Evolutionary conservation across 108 stramenopile genomes (phyloP), one percentile per base, ranked within the genome.

Genomic region (Fragilaria radians): DNA sequence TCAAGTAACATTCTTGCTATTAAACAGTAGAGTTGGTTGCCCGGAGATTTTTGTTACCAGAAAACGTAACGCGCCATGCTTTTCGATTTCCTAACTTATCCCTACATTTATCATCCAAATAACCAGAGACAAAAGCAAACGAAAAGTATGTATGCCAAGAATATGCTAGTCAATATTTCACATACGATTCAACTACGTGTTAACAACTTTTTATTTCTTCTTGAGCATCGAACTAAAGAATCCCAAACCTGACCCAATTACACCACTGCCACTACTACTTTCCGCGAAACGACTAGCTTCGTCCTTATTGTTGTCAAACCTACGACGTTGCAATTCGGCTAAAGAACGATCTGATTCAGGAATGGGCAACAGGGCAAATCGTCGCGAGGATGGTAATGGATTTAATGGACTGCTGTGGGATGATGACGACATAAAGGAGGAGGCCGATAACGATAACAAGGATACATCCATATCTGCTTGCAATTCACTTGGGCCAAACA

Each of bases 191-290:
- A n/a, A 30, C 28, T 32, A 1, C 48, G n/a, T 30, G 22, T 28
- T 62, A 31, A 32, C 30, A 23, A 31, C 61, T 79, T 66, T 54
- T 66, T 83, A 79, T 66, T 79, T 82, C 24, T 79, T 89, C 48
- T 78, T 83, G 23, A 86, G 79, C 85, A 89, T 84, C 4, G 85
- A 86, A 52, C 82, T 84, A 52, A 89, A 73, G 62, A 89, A 86
- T 25, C 85, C 88, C 55, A 89, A 72, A 9, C 88, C 82, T 52
- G 59, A 70, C 22, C 82, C 71, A 54, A 86, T 51, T 0, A 81
- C 82, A 68, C 83, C 83, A 30, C 73, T 73, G 46, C 81, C 74
- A 23, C 46, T 65, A 3, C 63, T 61, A n/a, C n/a, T n/a, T n/a
- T 52, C 49, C 19, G 66, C 57, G 25, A 73, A 59, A 26, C 78